Evolutionary conservation across 352 stramenopile species (phyloP), one percentile per base, ranked within the genome.

Genomic region (Pythium guiyangense): DNA sequence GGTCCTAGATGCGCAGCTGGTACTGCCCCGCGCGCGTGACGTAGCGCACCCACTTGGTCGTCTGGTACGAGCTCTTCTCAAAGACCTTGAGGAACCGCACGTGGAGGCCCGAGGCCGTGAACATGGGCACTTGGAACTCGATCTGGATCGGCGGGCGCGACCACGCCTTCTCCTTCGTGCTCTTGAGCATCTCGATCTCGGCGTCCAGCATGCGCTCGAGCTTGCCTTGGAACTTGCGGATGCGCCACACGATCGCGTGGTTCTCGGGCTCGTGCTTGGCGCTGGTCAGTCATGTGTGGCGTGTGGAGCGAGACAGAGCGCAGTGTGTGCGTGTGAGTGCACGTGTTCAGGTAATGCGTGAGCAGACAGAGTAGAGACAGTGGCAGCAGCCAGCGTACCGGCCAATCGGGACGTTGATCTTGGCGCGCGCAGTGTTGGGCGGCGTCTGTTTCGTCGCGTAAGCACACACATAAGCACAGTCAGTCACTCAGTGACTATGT

Each of bases 71-170:
- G 64, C 88, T 97, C 79, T 99, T 99, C 70, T 99, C 97, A 62
- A 98, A 99, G 3, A 99, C 96, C 68, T 98, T 97, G 61, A 99
- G 88, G 78, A 99, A 99, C 37, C 96, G 92, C 52, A 99, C 97
- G 70, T 99, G 94, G 10, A 99, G 86, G 11, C 97, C 97, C 34
- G 94, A 99, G 9, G 94, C 86, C 25, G 96, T 98, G 77, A 98
- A 99, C 96, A 99, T 99, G 29, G 96, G 96, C 59, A 99, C 80
- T 58, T 98, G 92, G 63, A 99, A 99, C 54, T 99, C 96, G 46
- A 98, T 89, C 73, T 97, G 93, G 57, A 99, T 98, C 0, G 96
- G 96, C 34, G 96, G 97, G 35, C 96, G 79, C 51, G 78, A 97
- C 96, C 97, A 99, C 49, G 90, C 75, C 60, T 99, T 99, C 53